A percentile compares a stretch with the other conserved stretches of the same genome.
These are phyloP conservation scores for Acanthamoeba culbertsoni DNA, from an alignment of 208 protist genomes.

Conservation along the genomic window DNA sequence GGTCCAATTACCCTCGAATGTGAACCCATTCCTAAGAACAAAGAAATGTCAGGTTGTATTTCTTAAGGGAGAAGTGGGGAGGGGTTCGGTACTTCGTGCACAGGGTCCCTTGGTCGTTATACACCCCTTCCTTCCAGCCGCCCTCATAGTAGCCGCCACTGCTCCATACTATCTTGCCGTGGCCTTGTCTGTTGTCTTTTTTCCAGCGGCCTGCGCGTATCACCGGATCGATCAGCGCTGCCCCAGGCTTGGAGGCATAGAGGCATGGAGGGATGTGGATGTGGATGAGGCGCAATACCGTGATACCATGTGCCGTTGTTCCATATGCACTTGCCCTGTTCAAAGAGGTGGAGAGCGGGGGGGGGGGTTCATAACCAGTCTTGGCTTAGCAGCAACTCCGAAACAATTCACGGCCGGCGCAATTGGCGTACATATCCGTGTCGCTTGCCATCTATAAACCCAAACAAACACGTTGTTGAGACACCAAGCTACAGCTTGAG, in stretches of 20 bases:
- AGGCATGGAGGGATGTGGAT: background rate
- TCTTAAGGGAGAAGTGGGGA: background rate
- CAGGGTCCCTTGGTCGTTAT: background rate
- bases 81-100: background rate
- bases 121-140: background rate
- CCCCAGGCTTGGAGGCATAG: background rate
- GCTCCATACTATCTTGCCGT: background rate
- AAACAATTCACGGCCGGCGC: background rate
- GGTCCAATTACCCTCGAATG: background rate
- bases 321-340: conserved; percentile 24
- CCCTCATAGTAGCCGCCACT: conserved; percentile 11
- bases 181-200: background rate
- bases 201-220: background rate
- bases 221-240: background rate
- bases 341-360: background rate
- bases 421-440: background rate
- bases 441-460: background rate
- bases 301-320: background rate
- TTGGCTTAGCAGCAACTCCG: background rate
- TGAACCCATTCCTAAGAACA: background rate
- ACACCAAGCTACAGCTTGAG: background rate
- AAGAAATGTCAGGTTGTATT: background rate
- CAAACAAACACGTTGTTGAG: background rate
- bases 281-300: background rate
- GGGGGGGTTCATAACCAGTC: background rate